Percentiles rank a stretch among this genome's conserved stretches.
Conservation (phyloP, 2,329 filamentous ascomycete genomes). For the Nothopassalora personata region DNA sequence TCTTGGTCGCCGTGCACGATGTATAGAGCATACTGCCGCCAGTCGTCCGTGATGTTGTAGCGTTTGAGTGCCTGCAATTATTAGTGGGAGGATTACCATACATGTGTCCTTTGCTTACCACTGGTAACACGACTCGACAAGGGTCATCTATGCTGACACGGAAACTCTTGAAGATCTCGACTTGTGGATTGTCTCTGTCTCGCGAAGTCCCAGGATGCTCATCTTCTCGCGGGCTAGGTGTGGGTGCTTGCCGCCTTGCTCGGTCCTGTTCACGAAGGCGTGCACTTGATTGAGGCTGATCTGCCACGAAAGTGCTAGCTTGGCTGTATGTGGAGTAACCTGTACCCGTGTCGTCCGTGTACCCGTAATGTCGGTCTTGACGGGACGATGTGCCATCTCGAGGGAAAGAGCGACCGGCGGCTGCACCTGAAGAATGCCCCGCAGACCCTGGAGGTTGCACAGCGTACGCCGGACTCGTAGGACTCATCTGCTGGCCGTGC, state of each 20-base stretch:
- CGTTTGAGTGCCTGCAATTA: constrained; percentile 70
- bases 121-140: constrained; percentile 93
- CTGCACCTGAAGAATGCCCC: constrained; percentile 25
- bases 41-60: constrained; percentile 97
- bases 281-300: constrained; percentile 15
- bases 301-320: constrained; percentile 19
- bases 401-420: constrained; percentile 28
- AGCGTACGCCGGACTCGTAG: constrained; percentile 46
- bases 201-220: constrained; percentile 20
- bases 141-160: constrained; percentile 96
- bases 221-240: constrained; percentile 30
- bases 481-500: constrained; percentile 39
- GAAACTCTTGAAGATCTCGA: constrained; percentile 99
- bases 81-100: background rate
- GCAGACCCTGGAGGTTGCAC: constrained; percentile 25
- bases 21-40: constrained; percentile 94
- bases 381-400: constrained; percentile 21
- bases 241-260: constrained; percentile 27
- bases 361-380: constrained; percentile 13
- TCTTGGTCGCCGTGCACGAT: constrained; percentile 99
- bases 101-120: constrained; percentile 35
- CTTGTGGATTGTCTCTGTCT: constrained; percentile 46
- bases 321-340: constrained; percentile 25
- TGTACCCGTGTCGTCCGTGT: constrained; percentile 24
- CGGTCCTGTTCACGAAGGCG: constrained; percentile 21